Evolutionary conservation across 2,329 filamentous ascomycete species (phyloP), one percentile per base, ranked within the genome.

Genomic region (Colletotrichum musicola): DNA sequence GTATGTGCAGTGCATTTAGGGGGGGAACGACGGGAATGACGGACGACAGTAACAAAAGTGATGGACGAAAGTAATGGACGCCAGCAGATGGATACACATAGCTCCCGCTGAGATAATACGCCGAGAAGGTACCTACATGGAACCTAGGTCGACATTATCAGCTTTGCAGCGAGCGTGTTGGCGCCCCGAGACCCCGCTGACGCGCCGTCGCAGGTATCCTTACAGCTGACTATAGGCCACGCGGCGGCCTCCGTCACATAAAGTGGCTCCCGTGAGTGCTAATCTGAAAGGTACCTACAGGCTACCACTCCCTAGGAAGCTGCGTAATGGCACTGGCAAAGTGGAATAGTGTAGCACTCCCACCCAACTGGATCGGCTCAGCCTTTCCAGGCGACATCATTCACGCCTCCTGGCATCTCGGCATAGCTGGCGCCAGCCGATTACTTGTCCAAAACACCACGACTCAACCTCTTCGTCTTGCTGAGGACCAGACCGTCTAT

Each of bases 201-300:
- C 54, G 27, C 40, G 30, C 22, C 16, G 53, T 47, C n/a, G 49
- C 47, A 64, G 22, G 25, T 35, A 27, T 27, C 35, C 50, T 60
- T 65, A 55, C 55, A 68, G 62, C 49, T 18, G 47, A 63, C 59
- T 55, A 40, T 38, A 64, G 68, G 68, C 64, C 68, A 68, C 64
- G 68, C 64, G 64, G 68, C 68, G 42, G 64, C 53, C 59, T 64
- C 38, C 63, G 53, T 56, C 66, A 67, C 38, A 47, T 64, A 57
- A 64, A 64, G 53, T 64, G 49, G 59, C 59, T 20, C 27, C 54
- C 54, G 35, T 64, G 49, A 38, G 49, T 49, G 30, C 10, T 35
- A 35, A 35, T 35, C 3, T 35, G 18, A 18, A 22, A 50, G 47
- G 20, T 27, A 50, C 3, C 7, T 22, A 50, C 13, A 22, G 47